Base-by-base conservation (phyloP, 140 eudicot species). In the Stevia rebaudiana region DNA sequence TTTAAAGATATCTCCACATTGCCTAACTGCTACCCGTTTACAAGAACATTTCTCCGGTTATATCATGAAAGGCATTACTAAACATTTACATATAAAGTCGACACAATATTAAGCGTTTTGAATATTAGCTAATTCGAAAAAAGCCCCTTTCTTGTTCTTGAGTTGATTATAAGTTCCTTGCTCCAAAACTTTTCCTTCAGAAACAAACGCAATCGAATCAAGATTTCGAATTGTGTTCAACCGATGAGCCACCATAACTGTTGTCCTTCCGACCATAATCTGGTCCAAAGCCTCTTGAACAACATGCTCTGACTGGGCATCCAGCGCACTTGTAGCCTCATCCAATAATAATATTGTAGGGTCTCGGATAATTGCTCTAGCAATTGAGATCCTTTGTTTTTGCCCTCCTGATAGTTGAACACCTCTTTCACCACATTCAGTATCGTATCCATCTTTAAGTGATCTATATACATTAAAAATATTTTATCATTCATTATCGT, bases 251-350 rank as follows among this genome's bases (percentile, higher is more conserved):
- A 92, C 96, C 55, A 92, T 96, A 4, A 92, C 63, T 1, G 96
- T 92, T 6, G 95, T 92, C 63, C 98, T 79, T 19, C 96, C 89
- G 3, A 92, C 84, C 98, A 92, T 92, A 33, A 92, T 76, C 28
- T 95, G 66, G 71, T 91, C 96, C 74, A 91, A 72, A 0, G 98
- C 95, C 22, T 91, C 91, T 63, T 91, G 95, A 74, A 91, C 98
- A 24, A 83, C 68, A 63, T 85, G 94, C 76, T 91, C 98, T 0
- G 98, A 91, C 12, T 91, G 96, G 18, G 81, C 86, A 54, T 91
- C 98, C 3, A 91, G 79, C 0, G 98, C 98, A 36, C 98, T 91
- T 0, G 98, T 91, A 11, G 98, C 98, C 68, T 90, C 97, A 35
- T 90, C 97, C 9, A 90, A 65, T 30, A 87, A 70, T 53, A 90